phyloP scores from a whole-genome alignment of 179 eudicot species.

The Spinacia oleracea region DNA sequence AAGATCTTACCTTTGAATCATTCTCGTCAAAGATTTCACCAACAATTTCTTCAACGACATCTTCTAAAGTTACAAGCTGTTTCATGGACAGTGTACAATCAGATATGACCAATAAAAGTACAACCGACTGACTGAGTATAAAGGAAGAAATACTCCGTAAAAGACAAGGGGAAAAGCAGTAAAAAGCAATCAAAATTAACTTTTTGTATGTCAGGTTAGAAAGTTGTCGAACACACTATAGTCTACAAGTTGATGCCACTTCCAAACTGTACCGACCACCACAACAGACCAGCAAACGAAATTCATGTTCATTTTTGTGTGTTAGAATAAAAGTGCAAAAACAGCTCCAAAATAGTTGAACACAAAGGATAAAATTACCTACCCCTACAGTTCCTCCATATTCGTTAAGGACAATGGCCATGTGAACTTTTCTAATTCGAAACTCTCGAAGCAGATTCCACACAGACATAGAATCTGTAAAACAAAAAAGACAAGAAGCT shows the following conservation, averaged over 20 bases:
- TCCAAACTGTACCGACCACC: background rate
- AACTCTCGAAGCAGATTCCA: slow-evolving; percentile 99
- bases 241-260: background rate
- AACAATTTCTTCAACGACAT: slow-evolving; percentile 97
- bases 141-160: background rate
- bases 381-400: slow-evolving; percentile 99
- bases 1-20: slow-evolving; percentile 74
- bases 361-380: slow-evolving; percentile 31
- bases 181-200: background rate
- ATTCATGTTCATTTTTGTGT: background rate
- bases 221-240: background rate
- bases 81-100: slow-evolving; percentile 15
- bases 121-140: background rate
- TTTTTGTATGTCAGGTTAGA: background rate
- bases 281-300: background rate
- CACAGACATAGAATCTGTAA: slow-evolving; percentile 96
- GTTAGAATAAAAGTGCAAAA: slow-evolving; percentile 12
- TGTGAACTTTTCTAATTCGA: slow-evolving; percentile 97
- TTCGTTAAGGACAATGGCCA: slow-evolving; percentile 98
- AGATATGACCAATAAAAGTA: slow-evolving; percentile 7
- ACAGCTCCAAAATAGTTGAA: background rate
- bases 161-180: background rate
- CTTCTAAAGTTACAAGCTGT: slow-evolving; percentile 96
- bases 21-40: slow-evolving; percentile 98
- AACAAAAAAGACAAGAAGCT: slow-evolving; percentile 24